Percentiles rank a stretch among this genome's conserved stretches.
phyloP scores from a whole-genome alignment of 306 rosid species.

The Quercus cerris region DNA sequence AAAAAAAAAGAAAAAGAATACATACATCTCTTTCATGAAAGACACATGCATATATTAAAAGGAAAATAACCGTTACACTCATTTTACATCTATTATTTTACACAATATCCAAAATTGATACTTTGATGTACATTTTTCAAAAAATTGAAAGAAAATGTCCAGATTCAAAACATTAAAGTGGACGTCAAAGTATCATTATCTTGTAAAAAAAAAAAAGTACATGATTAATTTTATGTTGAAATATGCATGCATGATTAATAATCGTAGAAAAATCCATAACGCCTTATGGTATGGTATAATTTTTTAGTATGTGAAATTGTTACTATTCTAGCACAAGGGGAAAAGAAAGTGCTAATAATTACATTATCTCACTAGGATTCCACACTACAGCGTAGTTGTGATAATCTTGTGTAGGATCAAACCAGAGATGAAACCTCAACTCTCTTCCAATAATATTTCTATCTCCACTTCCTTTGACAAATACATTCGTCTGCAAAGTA shows the following conservation, averaged over 20 bases:
- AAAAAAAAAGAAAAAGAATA: not conserved
- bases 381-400: constrained; percentile 80
- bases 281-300: not conserved
- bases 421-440: constrained; percentile 83
- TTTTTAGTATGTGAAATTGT: not conserved
- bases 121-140: no score
- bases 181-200: no score
- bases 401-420: constrained; percentile 79
- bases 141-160: no score
- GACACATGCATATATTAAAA: not conserved
- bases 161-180: no score
- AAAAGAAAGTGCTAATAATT: constrained; percentile 6
- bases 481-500: constrained; percentile 88
- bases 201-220: accelerated
- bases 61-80: no score
- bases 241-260: no score
- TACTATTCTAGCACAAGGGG: not conserved
- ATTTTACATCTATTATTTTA: no score
- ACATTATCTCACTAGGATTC: constrained; percentile 86
- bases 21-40: not conserved
- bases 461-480: constrained; percentile 86
- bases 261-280: not conserved
- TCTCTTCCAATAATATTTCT: constrained; percentile 74
- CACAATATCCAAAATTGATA: no score
- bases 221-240: no score